A percentile compares a stretch with the other conserved stretches of the same genome.
Conservation (phyloP, 495 filamentous ascomycete genomes). For the Amorphotheca resinae region DNA sequence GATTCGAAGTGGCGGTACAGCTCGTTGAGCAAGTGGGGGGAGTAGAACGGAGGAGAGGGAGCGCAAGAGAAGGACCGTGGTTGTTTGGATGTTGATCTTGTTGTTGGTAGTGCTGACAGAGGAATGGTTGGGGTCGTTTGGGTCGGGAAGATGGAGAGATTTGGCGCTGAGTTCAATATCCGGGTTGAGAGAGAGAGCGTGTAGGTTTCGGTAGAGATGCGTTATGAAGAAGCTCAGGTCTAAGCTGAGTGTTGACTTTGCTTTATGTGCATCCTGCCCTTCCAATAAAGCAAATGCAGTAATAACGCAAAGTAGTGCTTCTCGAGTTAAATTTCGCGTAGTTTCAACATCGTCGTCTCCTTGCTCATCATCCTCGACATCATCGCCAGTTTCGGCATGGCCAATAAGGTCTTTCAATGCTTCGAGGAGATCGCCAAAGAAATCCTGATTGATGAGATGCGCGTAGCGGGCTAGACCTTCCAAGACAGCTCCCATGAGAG, state of each 20-base stretch:
- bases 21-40: conserved; percentile 47
- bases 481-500: conserved; percentile 85
- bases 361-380: conserved; percentile 31
- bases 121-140: conserved; percentile 30
- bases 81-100: conserved; percentile 87
- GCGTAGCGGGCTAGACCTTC: conserved; percentile 85
- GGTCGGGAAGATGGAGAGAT: conserved; percentile 68
- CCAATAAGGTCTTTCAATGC: conserved; percentile 83
- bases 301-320: conserved; percentile 85
- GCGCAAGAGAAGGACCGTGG: conserved; percentile 77
- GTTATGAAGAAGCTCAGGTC: conserved; percentile 91
- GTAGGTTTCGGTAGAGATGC: conserved; percentile 76
- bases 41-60: conserved; percentile 67
- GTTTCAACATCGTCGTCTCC: conserved; percentile 29
- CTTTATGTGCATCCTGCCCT: conserved; percentile 72
- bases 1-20: conserved; percentile 61
- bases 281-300: conserved; percentile 89
- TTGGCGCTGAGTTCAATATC: conserved; percentile 79
- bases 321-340: conserved; percentile 58
- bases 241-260: conserved; percentile 51
- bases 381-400: conserved; percentile 43
- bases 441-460: conserved; percentile 94
- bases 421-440: conserved; percentile 93
- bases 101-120: conserved; percentile 27
- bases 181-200: conserved; percentile 62